Base-by-base conservation (phyloP, 1,284 basidiomycete species). In the Boletellus deceptivus region DNA sequence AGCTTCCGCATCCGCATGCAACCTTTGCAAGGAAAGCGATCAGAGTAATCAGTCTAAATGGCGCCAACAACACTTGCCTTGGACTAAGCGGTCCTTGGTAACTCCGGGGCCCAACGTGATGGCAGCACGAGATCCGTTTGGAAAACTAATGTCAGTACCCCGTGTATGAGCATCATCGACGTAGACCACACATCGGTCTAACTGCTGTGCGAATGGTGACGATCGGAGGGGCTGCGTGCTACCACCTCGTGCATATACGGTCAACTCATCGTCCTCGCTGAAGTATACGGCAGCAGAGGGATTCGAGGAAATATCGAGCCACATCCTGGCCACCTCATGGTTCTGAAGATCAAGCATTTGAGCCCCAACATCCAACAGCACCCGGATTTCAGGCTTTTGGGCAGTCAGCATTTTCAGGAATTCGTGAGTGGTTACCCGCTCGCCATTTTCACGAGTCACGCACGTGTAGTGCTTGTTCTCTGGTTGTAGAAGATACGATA, bases 111-210 rank as follows among this genome's bases (percentile, higher is more conserved):
- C 81, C 2, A 82, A 58, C 0, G 79, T 82, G 6, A 82, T 79
- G 1, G 72, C 74, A 17, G 81, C 80, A 5, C 75, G 70, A 42
- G 67, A 70, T 18, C 68, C 52, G 2, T 17, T 41, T 0, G 80
- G 79, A 31, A 82, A 63, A 37, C 74, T 80, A 14, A 82, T 63
- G 18, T 43, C 42, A 2, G 18, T 43, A 22, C 42, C 42, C 3
- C 42, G 31, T 0, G 82, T 82, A 52, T 82, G 80, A 1, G 75
- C 76, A 55, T 83, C 80, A 39, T 82, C 81, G 0, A 83, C 72
- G 52, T 83, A 82, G 2, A 81, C 57, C 5, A 80, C 53, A 31
- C 77, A 79, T 54, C 70, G 65, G 16, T 73, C 69, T 0, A 82
- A 61, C 47, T 72, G 72, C 35, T 72, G 65, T 3, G 58, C 63